A percentile compares a stretch with the other conserved stretches of the same genome.
Conservation (phyloP, 805 yeast species). For the Monosporozyma unispora region DNA sequence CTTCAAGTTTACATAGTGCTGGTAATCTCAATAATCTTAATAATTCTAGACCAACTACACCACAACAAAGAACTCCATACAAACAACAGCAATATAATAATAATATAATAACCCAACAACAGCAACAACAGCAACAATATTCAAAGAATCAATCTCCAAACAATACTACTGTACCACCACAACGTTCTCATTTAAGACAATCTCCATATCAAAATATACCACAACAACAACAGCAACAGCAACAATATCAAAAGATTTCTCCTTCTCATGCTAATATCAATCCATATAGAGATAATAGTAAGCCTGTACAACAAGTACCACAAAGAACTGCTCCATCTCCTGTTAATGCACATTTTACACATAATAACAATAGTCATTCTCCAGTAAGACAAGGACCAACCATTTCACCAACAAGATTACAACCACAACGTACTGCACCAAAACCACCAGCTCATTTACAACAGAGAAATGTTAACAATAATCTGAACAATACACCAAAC, state of each 20-base stretch:
- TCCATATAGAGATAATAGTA: background rate
- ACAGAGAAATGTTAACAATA: background rate
- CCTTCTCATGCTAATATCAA: background rate
- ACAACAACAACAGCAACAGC: slow-evolving; percentile 1
- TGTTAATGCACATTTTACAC: slow-evolving; percentile 8
- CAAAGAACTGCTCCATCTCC: slow-evolving; percentile 1
- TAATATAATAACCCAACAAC: background rate
- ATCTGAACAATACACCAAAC: background rate
- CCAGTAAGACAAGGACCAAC: background rate
- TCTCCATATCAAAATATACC: slow-evolving; percentile 1
- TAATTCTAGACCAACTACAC: slow-evolving; percentile 4
- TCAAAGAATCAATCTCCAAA: slow-evolving; percentile 3
- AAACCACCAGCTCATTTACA: slow-evolving; percentile 11
- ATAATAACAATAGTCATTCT: slow-evolving; percentile 14
- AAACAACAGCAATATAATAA: slow-evolving; percentile 1
- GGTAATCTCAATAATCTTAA: slow-evolving; percentile 6
- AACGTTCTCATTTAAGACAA: slow-evolving; percentile 2
- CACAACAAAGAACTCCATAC: background rate
- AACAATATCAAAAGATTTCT: slow-evolving; percentile 1
- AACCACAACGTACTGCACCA: slow-evolving; percentile 22
- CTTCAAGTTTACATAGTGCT: background rate
- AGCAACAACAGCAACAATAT: slow-evolving; percentile 1
- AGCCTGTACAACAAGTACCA: slow-evolving; percentile 1
- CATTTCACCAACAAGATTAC: slow-evolving; percentile 12
- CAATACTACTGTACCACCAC: slow-evolving; percentile 6